These are phyloP conservation scores for Pseudotulostoma volvatum DNA, from an alignment of 495 filamentous ascomycete species.

Conservation along the genomic window DNA sequence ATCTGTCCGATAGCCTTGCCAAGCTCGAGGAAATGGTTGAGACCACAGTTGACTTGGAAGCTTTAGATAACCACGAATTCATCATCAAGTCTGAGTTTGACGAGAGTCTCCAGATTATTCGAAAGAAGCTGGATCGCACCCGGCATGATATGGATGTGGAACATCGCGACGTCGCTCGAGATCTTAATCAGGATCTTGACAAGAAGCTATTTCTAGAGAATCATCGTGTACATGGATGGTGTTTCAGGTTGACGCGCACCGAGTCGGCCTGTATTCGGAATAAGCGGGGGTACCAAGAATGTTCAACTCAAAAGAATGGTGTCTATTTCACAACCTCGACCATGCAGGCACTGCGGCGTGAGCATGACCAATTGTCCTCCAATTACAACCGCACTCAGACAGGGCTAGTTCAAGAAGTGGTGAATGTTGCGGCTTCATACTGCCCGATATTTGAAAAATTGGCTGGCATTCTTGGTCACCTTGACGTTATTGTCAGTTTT, in stretches of 20 bases:
- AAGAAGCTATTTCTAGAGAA: constrained; percentile 99
- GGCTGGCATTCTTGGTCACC: constrained; percentile 75
- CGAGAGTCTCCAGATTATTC: constrained; percentile 70
- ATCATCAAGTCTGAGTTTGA: constrained; percentile 99
- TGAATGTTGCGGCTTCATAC: constrained; percentile 85
- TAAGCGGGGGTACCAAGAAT: constrained; percentile 80
- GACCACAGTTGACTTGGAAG: constrained; percentile 91
- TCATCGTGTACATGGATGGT: constrained; percentile 90
- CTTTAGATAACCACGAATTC: constrained; percentile 92
- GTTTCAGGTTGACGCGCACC: constrained; percentile 80
- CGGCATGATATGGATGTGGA: constrained; percentile 71
- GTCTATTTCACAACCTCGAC: constrained; percentile 89
- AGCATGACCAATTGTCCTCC: constrained; percentile 85
- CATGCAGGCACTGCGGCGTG: constrained; percentile 70
- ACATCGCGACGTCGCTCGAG: constrained; percentile 55
- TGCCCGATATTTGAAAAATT: constrained; percentile 84
- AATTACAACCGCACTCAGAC: constrained; percentile 94
- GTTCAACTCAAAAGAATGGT: constrained; percentile 96
- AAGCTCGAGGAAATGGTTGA: constrained; percentile 97
- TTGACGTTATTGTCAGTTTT: constrained; percentile 93
- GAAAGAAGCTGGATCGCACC: constrained; percentile 78
- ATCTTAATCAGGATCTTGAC: constrained; percentile 83
- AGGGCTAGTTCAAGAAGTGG: constrained; percentile 82
- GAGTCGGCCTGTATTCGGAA: constrained; percentile 89
- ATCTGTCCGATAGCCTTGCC: constrained; percentile 59